Conservation (phyloP, 2,329 filamentous ascomycete species). For the Nothopassalora personata region DNA sequence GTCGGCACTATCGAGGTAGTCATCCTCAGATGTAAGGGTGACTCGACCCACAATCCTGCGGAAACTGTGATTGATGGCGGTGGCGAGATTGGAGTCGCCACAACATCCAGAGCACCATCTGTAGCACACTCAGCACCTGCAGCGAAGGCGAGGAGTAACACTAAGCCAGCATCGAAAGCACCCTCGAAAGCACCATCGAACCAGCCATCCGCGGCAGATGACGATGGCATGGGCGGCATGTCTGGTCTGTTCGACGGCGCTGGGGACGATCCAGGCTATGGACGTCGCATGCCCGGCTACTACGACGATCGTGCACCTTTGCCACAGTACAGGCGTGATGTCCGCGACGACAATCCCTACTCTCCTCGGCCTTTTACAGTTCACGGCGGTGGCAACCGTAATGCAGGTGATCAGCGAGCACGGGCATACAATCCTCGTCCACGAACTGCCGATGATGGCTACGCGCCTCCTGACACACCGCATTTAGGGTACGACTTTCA, state of each 20-base stretch:
- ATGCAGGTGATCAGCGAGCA: neutral
- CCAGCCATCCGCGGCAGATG: constrained; percentile 7
- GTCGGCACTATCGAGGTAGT: constrained; percentile 47
- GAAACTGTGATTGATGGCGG: constrained; percentile 2
- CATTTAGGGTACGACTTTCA: constrained; percentile 1
- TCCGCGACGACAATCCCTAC: neutral
- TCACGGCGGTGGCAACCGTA: neutral
- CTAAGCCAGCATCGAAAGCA: constrained; percentile 9
- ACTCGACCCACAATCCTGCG: neutral
- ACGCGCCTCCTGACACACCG: neutral
- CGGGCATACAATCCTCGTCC: neutral
- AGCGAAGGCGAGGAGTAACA: constrained; percentile 3
- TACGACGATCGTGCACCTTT: neutral
- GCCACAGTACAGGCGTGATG: neutral
- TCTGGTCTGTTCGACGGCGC: constrained; percentile 34
- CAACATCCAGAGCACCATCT: constrained; percentile 10
- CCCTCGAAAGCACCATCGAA: constrained; percentile 15
- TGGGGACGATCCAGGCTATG: constrained; percentile 18
- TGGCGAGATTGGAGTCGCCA: neutral
- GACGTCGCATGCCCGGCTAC: neutral
- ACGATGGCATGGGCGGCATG: constrained; percentile 18
- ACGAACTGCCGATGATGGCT: neutral
- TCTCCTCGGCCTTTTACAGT: constrained; percentile 1
- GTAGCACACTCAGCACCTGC: constrained; percentile 6
- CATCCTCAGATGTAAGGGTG: constrained; percentile 39